Percentiles rank a stretch among this genome's conserved stretches.
Evolutionary conservation across 108 stramenopile genomes (phyloP).

Genomic region (Schizochytrium sp.): DNA sequence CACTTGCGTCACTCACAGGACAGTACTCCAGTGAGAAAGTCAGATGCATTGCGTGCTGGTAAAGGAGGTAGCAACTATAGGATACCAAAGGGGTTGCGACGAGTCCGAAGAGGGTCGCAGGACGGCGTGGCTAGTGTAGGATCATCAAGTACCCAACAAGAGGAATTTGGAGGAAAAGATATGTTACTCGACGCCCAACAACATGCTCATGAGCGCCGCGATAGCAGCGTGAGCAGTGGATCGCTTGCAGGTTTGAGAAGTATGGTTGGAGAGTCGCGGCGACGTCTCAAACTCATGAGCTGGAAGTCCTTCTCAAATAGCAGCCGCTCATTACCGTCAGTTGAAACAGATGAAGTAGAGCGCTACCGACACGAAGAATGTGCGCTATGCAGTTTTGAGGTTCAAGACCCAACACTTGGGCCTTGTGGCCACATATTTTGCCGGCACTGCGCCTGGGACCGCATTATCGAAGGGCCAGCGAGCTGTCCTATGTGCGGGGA

Average conservation of each 20-base stretch:
- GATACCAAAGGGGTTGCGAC: no score
- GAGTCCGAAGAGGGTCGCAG: no score
- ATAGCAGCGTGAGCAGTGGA: background rate
- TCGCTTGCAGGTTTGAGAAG: background rate
- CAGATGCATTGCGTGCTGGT: no score
- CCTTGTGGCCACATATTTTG: conserved; percentile 12
- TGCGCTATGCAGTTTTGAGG: background rate
- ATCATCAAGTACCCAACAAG: no score
- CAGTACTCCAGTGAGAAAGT: no score
- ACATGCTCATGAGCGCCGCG: background rate
- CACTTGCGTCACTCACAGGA: no score
- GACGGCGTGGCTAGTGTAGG: no score
- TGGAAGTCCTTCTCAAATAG: conserved; percentile 7
- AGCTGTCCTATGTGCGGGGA: background rate
- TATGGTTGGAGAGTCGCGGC: background rate
- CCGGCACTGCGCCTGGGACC: conserved; percentile 45
- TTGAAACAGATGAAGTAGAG: background rate
- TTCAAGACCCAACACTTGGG: background rate
- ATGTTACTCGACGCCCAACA: no score
- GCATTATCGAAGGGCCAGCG: background rate
- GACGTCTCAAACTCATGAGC: background rate
- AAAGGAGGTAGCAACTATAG: no score
- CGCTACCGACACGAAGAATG: conserved; percentile 19
- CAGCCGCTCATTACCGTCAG: background rate
- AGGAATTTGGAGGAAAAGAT: no score